Percentiles rank a stretch among this genome's conserved stretches.
Conservation (phyloP, 768 basidiomycete genomes). For the Strobilomyces echinocephalus region DNA sequence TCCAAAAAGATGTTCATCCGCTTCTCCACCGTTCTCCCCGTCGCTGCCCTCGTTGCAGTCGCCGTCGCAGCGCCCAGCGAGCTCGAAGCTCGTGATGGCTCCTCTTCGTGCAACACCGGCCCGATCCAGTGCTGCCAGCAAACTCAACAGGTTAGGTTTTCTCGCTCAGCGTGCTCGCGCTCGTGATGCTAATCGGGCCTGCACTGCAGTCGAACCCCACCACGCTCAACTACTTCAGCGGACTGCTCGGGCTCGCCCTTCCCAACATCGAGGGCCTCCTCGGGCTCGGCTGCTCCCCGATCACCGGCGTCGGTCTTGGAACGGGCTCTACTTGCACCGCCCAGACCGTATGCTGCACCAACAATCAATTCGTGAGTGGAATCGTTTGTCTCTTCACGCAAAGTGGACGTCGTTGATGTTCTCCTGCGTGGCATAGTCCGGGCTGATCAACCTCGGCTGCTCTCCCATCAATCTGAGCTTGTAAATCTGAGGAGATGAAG, state of each 20-base stretch:
- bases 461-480: constrained; percentile 2
- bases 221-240: no score
- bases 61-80: constrained; percentile 8
- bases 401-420: no score
- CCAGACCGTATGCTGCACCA: neutral
- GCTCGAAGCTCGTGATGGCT: neutral
- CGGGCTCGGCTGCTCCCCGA: no score
- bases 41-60: constrained; percentile 6
- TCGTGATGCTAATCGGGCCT: no score
- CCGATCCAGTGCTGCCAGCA: constrained; percentile 7
- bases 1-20: constrained; percentile 6
- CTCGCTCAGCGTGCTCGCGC: no score
- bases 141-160: neutral
- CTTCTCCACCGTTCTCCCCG: constrained; percentile 4
- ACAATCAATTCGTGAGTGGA: neutral
- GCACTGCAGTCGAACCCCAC: neutral
- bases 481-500: no score
- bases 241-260: no score
- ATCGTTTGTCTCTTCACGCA: neutral
- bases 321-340: neutral
- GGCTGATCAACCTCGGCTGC: constrained; percentile 15
- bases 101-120: constrained; percentile 12
- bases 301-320: no score
- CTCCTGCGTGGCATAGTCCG: constrained; percentile 1
- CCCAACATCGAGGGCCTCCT: no score